Conservation (phyloP, 169 alveolate genomes). For the Plasmodium knowlesi region DNA sequence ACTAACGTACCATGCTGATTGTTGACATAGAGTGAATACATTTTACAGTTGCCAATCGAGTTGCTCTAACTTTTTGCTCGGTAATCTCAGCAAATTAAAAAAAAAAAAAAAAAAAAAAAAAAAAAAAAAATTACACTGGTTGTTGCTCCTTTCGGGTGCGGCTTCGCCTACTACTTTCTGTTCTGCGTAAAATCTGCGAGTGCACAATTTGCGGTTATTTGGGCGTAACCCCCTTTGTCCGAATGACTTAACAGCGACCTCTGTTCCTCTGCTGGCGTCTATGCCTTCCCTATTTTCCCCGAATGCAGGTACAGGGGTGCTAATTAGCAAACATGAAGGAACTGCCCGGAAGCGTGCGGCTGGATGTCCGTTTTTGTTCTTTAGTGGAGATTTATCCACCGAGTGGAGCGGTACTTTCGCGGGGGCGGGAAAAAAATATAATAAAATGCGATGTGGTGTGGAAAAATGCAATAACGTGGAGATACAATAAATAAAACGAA, state of each 20-base stretch:
- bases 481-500: neutral
- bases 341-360: neutral
- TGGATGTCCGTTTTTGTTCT: neutral
- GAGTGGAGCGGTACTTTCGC: neutral
- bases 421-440: neutral
- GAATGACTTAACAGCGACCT: neutral
- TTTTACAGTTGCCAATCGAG: slow-evolving; percentile 25
- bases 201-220: neutral
- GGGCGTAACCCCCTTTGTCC: neutral
- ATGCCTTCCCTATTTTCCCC: neutral
- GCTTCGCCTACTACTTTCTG: neutral
- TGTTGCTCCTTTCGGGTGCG: neutral
- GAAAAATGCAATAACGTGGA: neutral
- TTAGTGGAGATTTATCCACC: neutral
- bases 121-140: neutral
- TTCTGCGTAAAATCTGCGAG: neutral
- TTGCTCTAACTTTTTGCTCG: neutral
- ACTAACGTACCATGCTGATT: slow-evolving; percentile 94
- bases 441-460: neutral
- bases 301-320: neutral
- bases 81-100: neutral
- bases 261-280: neutral
- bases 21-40: slow-evolving; percentile 91
- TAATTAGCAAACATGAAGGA: neutral
- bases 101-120: neutral